phyloP scores from a whole-genome alignment of 73 alveolate species.

The Blepharisma stoltei region DNA sequence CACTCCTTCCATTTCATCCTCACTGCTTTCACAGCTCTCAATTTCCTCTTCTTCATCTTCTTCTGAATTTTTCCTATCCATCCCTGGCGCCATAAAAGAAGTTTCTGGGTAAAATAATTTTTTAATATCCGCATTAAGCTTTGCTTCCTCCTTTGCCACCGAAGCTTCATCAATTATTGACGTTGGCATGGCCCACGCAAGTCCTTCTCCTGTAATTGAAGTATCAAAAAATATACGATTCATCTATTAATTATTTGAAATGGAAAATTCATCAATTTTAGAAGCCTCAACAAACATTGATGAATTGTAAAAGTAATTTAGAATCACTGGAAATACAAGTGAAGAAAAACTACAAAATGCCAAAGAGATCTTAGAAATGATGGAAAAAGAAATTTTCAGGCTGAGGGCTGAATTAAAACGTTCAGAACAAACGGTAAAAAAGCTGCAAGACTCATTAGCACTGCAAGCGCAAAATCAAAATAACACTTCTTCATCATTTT shows the following conservation, averaged over 20 bases:
- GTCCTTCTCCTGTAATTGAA: constrained; percentile 23
- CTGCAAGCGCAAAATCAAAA: constrained; percentile 16
- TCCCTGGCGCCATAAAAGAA: constrained; percentile 25
- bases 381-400: constrained; percentile 1
- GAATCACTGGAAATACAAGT: neutral
- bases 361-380: neutral
- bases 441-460: constrained; percentile 33
- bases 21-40: constrained; percentile 20
- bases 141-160: neutral
- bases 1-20: constrained; percentile 11
- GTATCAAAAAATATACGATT: constrained; percentile 11
- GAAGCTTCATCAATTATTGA: neutral
- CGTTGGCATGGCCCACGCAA: neutral
- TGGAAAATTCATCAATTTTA: too few relatives aligned
- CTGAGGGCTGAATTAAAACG: neutral
- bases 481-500: constrained; percentile 39
- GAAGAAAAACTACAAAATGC: neutral
- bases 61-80: constrained; percentile 29
- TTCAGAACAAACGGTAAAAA: constrained; percentile 18
- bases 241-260: too few relatives aligned
- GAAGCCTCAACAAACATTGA: too few relatives aligned
- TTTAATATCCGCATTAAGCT: constrained; percentile 17
- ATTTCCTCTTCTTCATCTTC: constrained; percentile 30
- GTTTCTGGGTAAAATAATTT: constrained; percentile 25
- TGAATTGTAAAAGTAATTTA: too few relatives aligned